These are phyloP conservation scores for Amylostereum areolatum DNA, from an alignment of 1,284 basidiomycete genomes.

Conservation along the genomic window DNA sequence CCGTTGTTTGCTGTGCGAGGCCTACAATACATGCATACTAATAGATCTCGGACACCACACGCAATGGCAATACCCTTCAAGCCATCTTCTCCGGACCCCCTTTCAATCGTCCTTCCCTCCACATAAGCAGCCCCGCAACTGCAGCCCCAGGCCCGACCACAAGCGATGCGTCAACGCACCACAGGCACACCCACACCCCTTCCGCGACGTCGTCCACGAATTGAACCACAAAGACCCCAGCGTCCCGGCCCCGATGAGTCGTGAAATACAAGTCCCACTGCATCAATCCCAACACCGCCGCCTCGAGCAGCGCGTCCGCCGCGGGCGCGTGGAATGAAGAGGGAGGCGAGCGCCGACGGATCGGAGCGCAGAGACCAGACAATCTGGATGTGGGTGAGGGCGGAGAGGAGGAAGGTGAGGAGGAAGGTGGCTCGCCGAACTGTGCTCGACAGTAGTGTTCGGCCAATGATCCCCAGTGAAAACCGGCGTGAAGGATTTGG, in stretches of 20 bases:
- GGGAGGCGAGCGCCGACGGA: neutral
- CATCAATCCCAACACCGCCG: slow-evolving; percentile 29
- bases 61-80: no score
- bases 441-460: no score
- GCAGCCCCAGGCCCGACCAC: slow-evolving; percentile 39
- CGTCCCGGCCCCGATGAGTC: slow-evolving; percentile 25
- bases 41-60: no score
- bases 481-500: no score
- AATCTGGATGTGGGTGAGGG: slow-evolving; percentile 30
- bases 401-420: slow-evolving; percentile 28
- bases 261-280: slow-evolving; percentile 39
- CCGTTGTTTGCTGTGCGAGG: no score
- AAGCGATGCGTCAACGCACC: slow-evolving; percentile 29
- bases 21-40: no score
- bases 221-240: slow-evolving; percentile 39
- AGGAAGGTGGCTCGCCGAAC: slow-evolving; percentile 24
- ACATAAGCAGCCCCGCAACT: slow-evolving; percentile 32
- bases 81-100: no score
- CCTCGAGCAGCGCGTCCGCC: slow-evolving; percentile 1
- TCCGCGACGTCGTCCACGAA: slow-evolving; percentile 21
- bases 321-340: slow-evolving; percentile 7
- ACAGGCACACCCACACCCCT: slow-evolving; percentile 18
- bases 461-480: no score
- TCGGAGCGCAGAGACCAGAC: slow-evolving; percentile 22
- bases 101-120: slow-evolving; percentile 32